These are phyloP conservation scores for Cordia subcordata DNA, from an alignment of 257 asterid genomes.

Conservation along the genomic window DNA sequence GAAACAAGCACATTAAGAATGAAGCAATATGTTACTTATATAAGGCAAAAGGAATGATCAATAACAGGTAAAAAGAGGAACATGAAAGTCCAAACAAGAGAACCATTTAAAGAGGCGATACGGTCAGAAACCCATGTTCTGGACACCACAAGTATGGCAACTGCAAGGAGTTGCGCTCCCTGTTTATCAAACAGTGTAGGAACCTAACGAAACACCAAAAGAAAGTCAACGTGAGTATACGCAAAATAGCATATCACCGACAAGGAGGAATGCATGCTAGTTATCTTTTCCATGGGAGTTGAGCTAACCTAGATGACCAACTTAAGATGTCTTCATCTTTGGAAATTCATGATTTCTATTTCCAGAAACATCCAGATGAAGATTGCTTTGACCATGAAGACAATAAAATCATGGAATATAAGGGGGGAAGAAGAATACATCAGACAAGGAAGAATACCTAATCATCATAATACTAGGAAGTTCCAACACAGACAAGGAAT, in stretches of 20 bases:
- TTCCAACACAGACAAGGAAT: too few relatives aligned
- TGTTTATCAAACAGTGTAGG: constrained; percentile 93
- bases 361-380: too few relatives aligned
- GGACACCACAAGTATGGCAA: constrained; percentile 82
- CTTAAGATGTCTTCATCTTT: too few relatives aligned
- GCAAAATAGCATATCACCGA: background rate
- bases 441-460: too few relatives aligned
- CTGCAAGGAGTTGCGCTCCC: constrained; percentile 93
- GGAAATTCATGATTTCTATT: too few relatives aligned
- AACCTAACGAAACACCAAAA: constrained; percentile 45
- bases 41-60: background rate
- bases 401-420: too few relatives aligned
- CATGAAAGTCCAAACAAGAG: background rate
- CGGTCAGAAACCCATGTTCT: constrained; percentile 98
- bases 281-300: too few relatives aligned
- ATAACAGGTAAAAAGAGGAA: background rate
- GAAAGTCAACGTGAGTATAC: background rate
- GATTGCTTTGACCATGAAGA: too few relatives aligned
- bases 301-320: too few relatives aligned
- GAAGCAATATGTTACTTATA: constrained; percentile 3
- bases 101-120: constrained; percentile 97
- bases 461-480: too few relatives aligned
- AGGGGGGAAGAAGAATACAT: too few relatives aligned
- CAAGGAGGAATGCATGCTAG: too few relatives aligned
- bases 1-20: constrained; percentile 20